A percentile compares a stretch with the other conserved stretches of the same genome.
Conservation (phyloP, 202 grass and related monocot genomes). For the Setaria italica region DNA sequence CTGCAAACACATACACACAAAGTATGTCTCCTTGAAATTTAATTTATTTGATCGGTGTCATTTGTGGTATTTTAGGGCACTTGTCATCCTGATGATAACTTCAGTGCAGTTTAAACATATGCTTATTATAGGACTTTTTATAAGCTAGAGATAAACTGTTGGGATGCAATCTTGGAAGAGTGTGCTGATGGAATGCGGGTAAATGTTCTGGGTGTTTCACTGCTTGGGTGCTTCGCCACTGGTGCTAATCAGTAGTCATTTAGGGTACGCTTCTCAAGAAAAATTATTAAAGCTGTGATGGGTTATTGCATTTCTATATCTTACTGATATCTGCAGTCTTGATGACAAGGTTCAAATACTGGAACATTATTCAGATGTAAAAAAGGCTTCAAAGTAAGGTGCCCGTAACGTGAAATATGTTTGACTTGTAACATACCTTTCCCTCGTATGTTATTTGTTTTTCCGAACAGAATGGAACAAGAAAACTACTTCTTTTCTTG, state of each 20-base stretch:
- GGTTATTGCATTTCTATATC: neutral
- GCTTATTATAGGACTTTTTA: too few relatives aligned
- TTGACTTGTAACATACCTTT: neutral
- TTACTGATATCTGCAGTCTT: neutral
- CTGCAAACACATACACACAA: too few relatives aligned
- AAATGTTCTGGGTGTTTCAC: too few relatives aligned
- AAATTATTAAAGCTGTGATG: neutral
- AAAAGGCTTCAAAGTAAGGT: neutral
- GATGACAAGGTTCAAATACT: neutral
- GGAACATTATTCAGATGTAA: neutral
- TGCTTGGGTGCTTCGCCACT: too few relatives aligned
- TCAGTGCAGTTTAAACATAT: too few relatives aligned
- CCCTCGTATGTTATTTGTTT: neutral
- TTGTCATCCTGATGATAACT: too few relatives aligned
- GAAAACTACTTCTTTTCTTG: neutral
- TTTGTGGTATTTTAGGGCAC: too few relatives aligned
- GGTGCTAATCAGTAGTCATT: too few relatives aligned
- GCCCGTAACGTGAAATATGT: neutral
- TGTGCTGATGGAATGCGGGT: too few relatives aligned
- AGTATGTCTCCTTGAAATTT: too few relatives aligned
- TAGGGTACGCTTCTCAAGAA: neutral
- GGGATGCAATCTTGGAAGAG: too few relatives aligned
- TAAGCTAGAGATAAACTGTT: neutral
- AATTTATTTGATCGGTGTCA: too few relatives aligned
- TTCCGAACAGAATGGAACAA: neutral